These are phyloP conservation scores for Ormosia emarginata DNA, from an alignment of 306 rosid genomes.

Conservation along the genomic window DNA sequence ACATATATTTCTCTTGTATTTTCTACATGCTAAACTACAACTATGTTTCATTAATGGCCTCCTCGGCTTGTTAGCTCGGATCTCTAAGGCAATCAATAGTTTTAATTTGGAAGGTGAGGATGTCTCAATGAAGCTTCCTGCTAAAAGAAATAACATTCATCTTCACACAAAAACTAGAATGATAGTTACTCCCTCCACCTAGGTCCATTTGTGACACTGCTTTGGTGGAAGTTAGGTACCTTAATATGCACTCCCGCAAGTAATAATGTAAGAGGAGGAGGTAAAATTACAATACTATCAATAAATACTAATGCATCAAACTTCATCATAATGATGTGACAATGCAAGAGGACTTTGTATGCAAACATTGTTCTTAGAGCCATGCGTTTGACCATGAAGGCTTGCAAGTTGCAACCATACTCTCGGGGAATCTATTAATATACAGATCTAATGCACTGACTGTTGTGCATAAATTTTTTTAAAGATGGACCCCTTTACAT, in stretches of 20 bases:
- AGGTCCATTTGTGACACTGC: background rate
- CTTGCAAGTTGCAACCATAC: background rate
- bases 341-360: background rate
- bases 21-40: background rate
- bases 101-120: background rate
- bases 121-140: conserved; percentile 2
- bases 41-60: background rate
- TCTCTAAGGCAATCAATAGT: conserved; percentile 5
- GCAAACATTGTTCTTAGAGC: background rate
- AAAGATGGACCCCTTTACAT: conserved; percentile 13
- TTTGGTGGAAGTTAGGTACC: background rate
- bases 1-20: background rate
- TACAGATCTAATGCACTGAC: background rate
- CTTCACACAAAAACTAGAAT: background rate
- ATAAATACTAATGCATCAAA: background rate
- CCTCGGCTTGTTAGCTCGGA: background rate
- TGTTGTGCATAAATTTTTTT: background rate
- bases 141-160: background rate
- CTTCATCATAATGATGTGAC: background rate
- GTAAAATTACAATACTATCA: background rate
- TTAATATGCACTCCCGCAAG: background rate
- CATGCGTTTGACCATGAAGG: background rate
- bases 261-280: background rate
- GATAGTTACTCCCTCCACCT: background rate
- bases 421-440: background rate